Evolutionary conservation across 306 rosid genomes (phyloP), one percentile per base, ranked within the genome.

Genomic region (Rosa chinensis): DNA sequence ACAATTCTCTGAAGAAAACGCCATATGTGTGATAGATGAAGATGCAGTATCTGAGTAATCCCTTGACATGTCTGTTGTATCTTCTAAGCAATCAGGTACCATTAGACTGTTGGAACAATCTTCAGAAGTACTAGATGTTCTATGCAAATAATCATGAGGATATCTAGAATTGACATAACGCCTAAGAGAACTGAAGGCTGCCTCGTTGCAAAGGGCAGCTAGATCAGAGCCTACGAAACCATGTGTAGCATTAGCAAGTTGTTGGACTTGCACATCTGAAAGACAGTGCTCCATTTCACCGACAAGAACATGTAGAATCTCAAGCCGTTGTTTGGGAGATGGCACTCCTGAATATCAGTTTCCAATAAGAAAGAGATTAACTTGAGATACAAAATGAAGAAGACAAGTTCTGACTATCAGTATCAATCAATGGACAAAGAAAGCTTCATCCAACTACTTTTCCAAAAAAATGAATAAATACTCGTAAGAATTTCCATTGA

Each of bases 181-280:
- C 53, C 90, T 83, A 16, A 91, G 84, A 89, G 97, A 89, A 85
- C 86, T 82, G 48, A 86, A 84, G 44, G 88, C 97, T 8, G 97
- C 97, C 82, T 88, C 92, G 70, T 91, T 90, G 86, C 97, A 90
- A 70, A 94, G 94, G 66, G 92, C 85, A 80, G 91, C 92, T 68
- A 94, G 87, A 90, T 94, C 97, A 82, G 95, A 94, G 78, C 97
- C 99, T 20, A 94, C 95, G 78, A 92, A 94, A 64, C 97, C 97
- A 85, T 94, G 99, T 67, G 97, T 91, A 69, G 82, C 83, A 59
- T 86, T 81, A 74, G 92, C 95, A 81, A 92, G 95, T 67, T 94
- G 87, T 83, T 92, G 86, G 80, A 91, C 86, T 84, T 94, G 97
- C 69, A 62, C 45, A 20, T 84, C 88, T 20, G 84, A 86, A 79